Evolutionary conservation across 2,329 filamentous ascomycete genomes (phyloP), one percentile per base, ranked within the genome.

Genomic region (Pyricularia sp.): DNA sequence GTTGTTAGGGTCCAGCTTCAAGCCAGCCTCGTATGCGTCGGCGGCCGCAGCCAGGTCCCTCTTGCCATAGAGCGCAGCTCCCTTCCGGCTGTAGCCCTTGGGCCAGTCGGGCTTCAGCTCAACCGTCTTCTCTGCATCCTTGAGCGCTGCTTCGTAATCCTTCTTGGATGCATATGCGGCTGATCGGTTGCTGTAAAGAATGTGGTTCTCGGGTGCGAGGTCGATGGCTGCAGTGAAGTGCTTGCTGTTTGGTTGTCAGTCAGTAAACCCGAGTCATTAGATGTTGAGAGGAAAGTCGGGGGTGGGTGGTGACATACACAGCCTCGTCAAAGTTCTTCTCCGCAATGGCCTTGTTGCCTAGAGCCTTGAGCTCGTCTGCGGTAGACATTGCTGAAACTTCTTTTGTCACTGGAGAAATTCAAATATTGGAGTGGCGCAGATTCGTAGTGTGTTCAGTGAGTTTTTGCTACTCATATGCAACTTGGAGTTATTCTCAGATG

Each of bases 341-440:
- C 73, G 93, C 91, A 81, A 99, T 99, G 81, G 96, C 94, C 85
- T 97, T 97, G 86, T 99, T 99, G 84, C 94, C 95, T 79, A 95
- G 91, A 77, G 94, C 93, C 86, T 99, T 99, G 76, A 99, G 88
- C 87, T 94, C 87, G 79, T 90, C 88, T 74, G 87, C 87, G 71
- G 85, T 85, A 75, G 86, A 80, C 86, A 88, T 88, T 30, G 36
- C 17, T 31, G 28, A 25, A 31, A 36, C 28, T 25, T 28, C 30
- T 20, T 7, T 31, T 31, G 11, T 28, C 20, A 42, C 23, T 6
- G 14, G 14, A 36, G 11, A 31, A 17, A 11, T 42, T 58, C 26
- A 26, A 36, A n/a, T 36, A 31, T 50, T 17, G 11, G 17, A 61
- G 31, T 26, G 7, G 17, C 11, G 33, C 26, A 50, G 28, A n/a